These are phyloP conservation scores for Eucalyptus globulus DNA, from an alignment of 345 rosid species.

Conservation along the genomic window DNA sequence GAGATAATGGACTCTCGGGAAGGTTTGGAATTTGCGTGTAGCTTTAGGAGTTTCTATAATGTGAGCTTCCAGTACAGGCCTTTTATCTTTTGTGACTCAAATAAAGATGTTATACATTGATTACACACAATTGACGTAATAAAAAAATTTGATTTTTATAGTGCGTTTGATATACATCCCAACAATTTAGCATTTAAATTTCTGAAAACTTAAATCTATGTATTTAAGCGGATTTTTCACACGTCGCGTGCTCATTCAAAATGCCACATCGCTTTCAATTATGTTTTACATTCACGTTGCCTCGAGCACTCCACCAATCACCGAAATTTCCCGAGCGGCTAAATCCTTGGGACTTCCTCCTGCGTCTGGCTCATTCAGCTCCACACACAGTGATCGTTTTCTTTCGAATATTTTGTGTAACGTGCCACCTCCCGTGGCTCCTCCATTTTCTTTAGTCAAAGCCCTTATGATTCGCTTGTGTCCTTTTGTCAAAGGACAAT, in stretches of 20 bases:
- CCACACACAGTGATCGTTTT: background rate
- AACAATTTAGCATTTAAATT: background rate
- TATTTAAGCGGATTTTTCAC: background rate
- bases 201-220: background rate
- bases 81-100: background rate
- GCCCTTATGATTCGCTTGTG: background rate
- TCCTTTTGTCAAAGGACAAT: background rate
- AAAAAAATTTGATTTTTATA: background rate
- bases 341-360: background rate
- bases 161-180: background rate
- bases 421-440: background rate
- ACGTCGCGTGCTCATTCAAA: accelerated
- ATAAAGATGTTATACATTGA: background rate
- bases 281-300: background rate
- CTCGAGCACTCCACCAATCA: background rate
- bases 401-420: background rate
- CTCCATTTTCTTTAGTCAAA: background rate
- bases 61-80: background rate
- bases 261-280: background rate
- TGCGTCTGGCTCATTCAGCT: background rate
- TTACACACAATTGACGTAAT: background rate
- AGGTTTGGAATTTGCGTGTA: background rate
- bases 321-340: background rate
- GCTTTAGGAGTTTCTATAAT: background rate
- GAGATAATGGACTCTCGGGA: background rate